These are phyloP conservation scores for Chaetomidium leptoderma DNA, from an alignment of 495 filamentous ascomycete species.

Conservation along the genomic window DNA sequence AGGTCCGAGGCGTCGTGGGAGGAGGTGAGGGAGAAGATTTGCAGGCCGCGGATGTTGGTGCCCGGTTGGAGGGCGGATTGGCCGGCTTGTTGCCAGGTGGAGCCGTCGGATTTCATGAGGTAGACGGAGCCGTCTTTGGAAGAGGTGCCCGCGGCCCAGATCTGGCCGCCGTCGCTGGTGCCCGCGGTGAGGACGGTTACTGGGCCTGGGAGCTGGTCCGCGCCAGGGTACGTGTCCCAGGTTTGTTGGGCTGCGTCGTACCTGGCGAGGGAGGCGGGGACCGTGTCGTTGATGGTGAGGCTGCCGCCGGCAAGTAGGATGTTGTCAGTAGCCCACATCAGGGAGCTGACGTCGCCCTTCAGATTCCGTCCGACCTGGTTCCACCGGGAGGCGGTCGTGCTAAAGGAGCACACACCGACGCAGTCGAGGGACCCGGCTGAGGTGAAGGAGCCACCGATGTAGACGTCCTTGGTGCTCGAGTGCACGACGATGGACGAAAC, in stretches of 20 bases:
- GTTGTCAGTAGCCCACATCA: constrained; percentile 69
- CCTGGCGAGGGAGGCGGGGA: constrained; percentile 61
- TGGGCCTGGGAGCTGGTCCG: constrained; percentile 66
- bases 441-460: constrained; percentile 77
- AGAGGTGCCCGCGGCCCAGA: constrained; percentile 74
- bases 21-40: constrained; percentile 66
- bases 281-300: constrained; percentile 60
- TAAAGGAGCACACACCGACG: constrained; percentile 73
- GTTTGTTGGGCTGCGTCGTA: constrained; percentile 60
- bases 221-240: constrained; percentile 65
- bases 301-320: constrained; percentile 72
- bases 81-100: constrained; percentile 49
- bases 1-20: constrained; percentile 61
- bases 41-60: constrained; percentile 70
- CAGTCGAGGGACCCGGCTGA: constrained; percentile 80
- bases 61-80: constrained; percentile 52
- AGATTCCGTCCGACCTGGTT: constrained; percentile 66
- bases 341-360: constrained; percentile 59
- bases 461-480: constrained; percentile 66
- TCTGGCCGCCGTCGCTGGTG: constrained; percentile 56
- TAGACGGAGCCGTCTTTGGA: constrained; percentile 62
- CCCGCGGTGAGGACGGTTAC: constrained; percentile 73
- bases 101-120: constrained; percentile 69
- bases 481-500: constrained; percentile 70
- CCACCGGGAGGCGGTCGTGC: constrained; percentile 66